Percentiles rank a stretch among this genome's conserved stretches.
Evolutionary conservation across 2,329 filamentous ascomycete genomes (phyloP).

Genomic region (Cucurbitaria berberidis): DNA sequence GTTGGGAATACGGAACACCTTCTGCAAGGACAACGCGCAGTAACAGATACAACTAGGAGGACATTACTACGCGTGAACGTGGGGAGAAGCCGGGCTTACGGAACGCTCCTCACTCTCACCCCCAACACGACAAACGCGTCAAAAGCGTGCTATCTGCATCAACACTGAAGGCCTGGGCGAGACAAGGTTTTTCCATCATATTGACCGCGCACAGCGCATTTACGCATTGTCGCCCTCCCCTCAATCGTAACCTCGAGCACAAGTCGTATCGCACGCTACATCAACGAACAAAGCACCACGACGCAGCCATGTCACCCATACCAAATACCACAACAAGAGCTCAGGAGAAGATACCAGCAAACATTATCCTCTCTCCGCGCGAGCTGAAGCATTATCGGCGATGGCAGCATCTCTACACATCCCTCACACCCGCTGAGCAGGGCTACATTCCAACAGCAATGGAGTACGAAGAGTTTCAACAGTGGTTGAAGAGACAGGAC

Average conservation of each 20-base stretch:
- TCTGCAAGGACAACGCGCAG: background rate
- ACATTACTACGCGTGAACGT: background rate
- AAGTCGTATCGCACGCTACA: background rate
- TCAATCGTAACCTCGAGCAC: background rate
- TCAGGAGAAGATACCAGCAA: constrained; percentile 26
- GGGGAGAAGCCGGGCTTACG: background rate
- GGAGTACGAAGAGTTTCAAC: constrained; percentile 39
- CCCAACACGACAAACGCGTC: background rate
- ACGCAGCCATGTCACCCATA: background rate
- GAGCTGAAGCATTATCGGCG: constrained; percentile 38
- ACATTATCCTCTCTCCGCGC: constrained; percentile 29
- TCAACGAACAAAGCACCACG: background rate
- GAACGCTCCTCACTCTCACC: background rate
- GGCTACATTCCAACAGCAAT: constrained; percentile 32
- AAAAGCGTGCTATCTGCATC: background rate
- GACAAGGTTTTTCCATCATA: background rate
- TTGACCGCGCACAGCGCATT: background rate
- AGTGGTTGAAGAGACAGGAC: constrained; percentile 38
- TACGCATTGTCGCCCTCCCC: background rate
- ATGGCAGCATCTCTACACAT: constrained; percentile 34
- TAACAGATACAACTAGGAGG: background rate
- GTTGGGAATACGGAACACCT: background rate
- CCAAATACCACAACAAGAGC: constrained; percentile 1
- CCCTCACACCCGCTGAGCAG: constrained; percentile 22
- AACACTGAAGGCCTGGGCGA: background rate